A percentile compares a stretch with the other conserved stretches of the same genome.
These are phyloP conservation scores for Thielaviopsis ethacetica DNA, from an alignment of 2,329 filamentous ascomycete species.

Conservation along the genomic window DNA sequence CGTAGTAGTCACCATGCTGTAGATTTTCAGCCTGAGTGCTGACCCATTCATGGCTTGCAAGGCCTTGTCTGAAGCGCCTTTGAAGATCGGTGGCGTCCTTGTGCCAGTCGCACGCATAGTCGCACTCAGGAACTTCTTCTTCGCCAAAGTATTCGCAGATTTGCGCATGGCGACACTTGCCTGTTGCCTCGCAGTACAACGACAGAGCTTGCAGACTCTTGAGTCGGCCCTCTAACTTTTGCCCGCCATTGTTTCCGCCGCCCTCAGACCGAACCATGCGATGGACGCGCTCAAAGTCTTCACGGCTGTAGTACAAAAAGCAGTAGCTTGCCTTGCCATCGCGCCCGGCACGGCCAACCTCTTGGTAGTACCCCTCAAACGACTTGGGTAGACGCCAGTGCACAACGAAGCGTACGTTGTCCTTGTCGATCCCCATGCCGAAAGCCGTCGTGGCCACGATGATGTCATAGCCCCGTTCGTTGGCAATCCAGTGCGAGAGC, in stretches of 20 bases:
- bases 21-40: slow-evolving; percentile 45
- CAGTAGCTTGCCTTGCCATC: slow-evolving; percentile 79
- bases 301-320: slow-evolving; percentile 78
- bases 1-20: slow-evolving; percentile 37
- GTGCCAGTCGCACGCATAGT: slow-evolving; percentile 65
- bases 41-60: slow-evolving; percentile 46
- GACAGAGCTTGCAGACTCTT: slow-evolving; percentile 54
- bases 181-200: slow-evolving; percentile 64
- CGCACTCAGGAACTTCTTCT: slow-evolving; percentile 37
- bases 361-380: slow-evolving; percentile 93
- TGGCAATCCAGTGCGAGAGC: slow-evolving; percentile 53
- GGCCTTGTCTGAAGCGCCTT: slow-evolving; percentile 35
- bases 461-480: slow-evolving; percentile 65
- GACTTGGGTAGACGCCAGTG: slow-evolving; percentile 91
- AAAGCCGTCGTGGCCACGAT: slow-evolving; percentile 94
- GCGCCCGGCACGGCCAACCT: slow-evolving; percentile 78
- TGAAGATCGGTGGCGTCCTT: slow-evolving; percentile 47
- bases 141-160: slow-evolving; percentile 72
- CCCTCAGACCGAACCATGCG: slow-evolving; percentile 27
- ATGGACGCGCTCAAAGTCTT: slow-evolving; percentile 64
- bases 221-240: slow-evolving; percentile 29
- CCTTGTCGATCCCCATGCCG: slow-evolving; percentile 95
- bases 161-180: slow-evolving; percentile 55
- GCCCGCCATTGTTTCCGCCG: slow-evolving; percentile 3
- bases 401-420: slow-evolving; percentile 83